Percentiles rank a stretch among this genome's conserved stretches.
These are phyloP conservation scores for Shiraia bambusicola DNA, from an alignment of 2,329 filamentous ascomycete genomes.

Conservation along the genomic window DNA sequence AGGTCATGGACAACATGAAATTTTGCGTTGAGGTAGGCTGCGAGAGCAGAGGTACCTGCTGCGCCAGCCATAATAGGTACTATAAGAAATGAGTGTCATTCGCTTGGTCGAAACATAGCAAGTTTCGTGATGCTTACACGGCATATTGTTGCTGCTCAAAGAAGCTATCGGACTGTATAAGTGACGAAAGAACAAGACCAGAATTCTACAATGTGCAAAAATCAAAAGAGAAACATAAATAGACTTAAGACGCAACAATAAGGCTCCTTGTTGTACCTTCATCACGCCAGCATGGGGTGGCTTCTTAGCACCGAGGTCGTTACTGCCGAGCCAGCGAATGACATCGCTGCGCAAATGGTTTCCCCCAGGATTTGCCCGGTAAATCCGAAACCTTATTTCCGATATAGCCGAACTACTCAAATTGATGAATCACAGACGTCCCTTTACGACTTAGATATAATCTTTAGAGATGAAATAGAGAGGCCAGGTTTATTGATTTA, in stretches of 20 bases:
- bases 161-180: background rate
- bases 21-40: slow-evolving; percentile 43
- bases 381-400: no score
- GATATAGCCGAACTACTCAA: slow-evolving; percentile 6
- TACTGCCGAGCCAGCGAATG: slow-evolving; percentile 14
- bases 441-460: no score
- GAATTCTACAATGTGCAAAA: background rate
- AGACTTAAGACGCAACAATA: no score
- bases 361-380: no score
- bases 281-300: slow-evolving; percentile 6
- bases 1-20: slow-evolving; percentile 35
- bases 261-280: background rate
- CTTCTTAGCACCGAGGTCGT: slow-evolving; percentile 12
- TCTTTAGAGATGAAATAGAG: no score
- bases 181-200: no score
- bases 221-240: background rate
- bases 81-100: slow-evolving; percentile 7
- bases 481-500: no score
- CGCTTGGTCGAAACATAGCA: no score
- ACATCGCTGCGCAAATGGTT: slow-evolving; percentile 1
- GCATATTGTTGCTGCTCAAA: slow-evolving; percentile 3
- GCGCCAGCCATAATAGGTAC: slow-evolving; percentile 33
- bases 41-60: slow-evolving; percentile 29
- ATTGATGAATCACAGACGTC: no score
- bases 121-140: slow-evolving; percentile 8